Evolutionary conservation across 768 basidiomycete genomes (phyloP).

Genomic region (Pisolithus sp.): DNA sequence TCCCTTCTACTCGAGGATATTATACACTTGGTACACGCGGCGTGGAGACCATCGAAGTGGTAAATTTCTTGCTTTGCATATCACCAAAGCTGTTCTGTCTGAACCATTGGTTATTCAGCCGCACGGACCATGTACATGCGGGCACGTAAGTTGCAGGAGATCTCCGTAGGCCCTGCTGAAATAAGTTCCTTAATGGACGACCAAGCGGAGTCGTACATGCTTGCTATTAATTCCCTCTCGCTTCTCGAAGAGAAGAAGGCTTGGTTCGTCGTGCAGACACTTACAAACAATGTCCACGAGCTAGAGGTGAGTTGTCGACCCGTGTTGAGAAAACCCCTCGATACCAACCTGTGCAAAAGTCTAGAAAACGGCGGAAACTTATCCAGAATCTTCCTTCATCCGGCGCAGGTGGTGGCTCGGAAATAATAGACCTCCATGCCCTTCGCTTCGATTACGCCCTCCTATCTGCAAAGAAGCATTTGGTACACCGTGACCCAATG

Average conservation of each 20-base stretch:
- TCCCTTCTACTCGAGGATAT: conserved; percentile 82
- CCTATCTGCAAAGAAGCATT: conserved; percentile 70
- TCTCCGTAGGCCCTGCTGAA: conserved; percentile 29
- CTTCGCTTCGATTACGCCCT: conserved; percentile 74
- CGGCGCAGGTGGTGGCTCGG: conserved; percentile 56
- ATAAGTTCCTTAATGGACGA: conserved; percentile 50
- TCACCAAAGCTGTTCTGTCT: conserved; percentile 9
- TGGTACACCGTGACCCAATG: conserved; percentile 61
- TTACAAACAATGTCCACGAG: conserved; percentile 40
- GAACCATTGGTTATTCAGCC: conserved; percentile 45
- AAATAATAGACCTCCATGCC: conserved; percentile 75
- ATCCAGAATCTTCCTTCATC: conserved; percentile 74
- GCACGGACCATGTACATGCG: conserved; percentile 91
- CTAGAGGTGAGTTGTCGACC: conserved; percentile 35
- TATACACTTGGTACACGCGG: conserved; percentile 91
- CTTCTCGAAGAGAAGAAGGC: conserved; percentile 75
- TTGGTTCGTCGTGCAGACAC: conserved; percentile 69
- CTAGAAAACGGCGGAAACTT: conserved; percentile 65
- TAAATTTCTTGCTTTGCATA: conserved; percentile 33
- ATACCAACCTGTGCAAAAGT: conserved; percentile 33
- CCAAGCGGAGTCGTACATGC: conserved; percentile 73
- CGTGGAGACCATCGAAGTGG: conserved; percentile 90
- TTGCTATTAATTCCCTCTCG: conserved; percentile 84
- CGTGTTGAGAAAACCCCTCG: conserved; percentile 8
- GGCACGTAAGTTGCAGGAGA: conserved; percentile 64